Percentiles rank a stretch among this genome's conserved stretches.
Conservation (phyloP, 139 green algal genomes). For the Spirogloea muscicola region DNA sequence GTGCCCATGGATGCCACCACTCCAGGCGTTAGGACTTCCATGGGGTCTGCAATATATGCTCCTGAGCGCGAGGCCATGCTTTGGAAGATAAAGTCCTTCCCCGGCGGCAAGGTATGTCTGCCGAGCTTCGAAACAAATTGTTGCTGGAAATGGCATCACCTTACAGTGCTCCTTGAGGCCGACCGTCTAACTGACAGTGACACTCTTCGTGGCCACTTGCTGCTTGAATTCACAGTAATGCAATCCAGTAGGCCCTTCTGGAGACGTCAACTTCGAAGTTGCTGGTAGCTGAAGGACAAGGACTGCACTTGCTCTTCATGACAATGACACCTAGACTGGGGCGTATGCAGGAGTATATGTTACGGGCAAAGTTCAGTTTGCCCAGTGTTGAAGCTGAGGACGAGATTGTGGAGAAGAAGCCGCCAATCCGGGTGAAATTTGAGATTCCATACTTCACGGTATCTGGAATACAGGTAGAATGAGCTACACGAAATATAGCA, state of each 20-base stretch:
- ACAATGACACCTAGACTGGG: background rate
- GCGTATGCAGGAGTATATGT: slow-evolving; percentile 46
- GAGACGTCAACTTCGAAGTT: background rate
- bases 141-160: too few species aligned
- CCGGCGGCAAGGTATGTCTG: slow-evolving; percentile 65
- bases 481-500: too few species aligned
- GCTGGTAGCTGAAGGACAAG: background rate
- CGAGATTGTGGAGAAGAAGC: slow-evolving; percentile 70
- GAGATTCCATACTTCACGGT: slow-evolving; percentile 98
- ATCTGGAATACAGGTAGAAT: slow-evolving; percentile 87
- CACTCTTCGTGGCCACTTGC: too few species aligned
- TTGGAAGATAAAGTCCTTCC: slow-evolving; percentile 98
- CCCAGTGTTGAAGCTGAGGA: slow-evolving; percentile 79
- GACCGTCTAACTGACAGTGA: too few species aligned
- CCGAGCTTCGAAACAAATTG: too few species aligned
- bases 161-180: too few species aligned
- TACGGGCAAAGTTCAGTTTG: slow-evolving; percentile 77
- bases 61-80: slow-evolving; percentile 89
- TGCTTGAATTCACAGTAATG: background rate
- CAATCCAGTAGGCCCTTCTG: background rate
- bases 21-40: slow-evolving; percentile 64
- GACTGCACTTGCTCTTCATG: too few species aligned
- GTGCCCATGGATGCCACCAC: slow-evolving; percentile 83
- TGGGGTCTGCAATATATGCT: slow-evolving; percentile 78
- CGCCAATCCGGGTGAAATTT: slow-evolving; percentile 95